phyloP scores from a whole-genome alignment of 352 stramenopile genomes.

The Peronosclerospora sorghi region DNA sequence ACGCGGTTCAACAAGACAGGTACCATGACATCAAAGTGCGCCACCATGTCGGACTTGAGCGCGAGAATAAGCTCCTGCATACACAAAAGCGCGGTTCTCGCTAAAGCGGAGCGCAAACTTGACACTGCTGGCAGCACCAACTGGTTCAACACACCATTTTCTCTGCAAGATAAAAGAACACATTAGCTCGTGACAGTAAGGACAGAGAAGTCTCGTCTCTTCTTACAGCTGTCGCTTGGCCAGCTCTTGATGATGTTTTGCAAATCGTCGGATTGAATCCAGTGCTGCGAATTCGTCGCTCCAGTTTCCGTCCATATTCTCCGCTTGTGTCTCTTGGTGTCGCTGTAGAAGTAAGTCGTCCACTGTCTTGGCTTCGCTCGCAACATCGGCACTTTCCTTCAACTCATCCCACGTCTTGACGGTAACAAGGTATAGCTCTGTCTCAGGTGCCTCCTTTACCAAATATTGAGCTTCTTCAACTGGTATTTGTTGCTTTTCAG shows the following conservation, averaged over 20 bases:
- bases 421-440: conserved; percentile 47
- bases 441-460: conserved; percentile 40
- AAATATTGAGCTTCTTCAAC: conserved; percentile 12
- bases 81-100: conserved; percentile 53
- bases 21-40: conserved; percentile 35
- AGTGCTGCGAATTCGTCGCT: conserved; percentile 30
- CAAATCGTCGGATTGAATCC: conserved; percentile 32
- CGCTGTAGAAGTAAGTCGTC: conserved; percentile 22
- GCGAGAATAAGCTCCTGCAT: conserved; percentile 44
- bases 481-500: conserved; percentile 1
- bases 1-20: conserved; percentile 41
- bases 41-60: conserved; percentile 13
- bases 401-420: conserved; percentile 39
- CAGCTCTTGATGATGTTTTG: conserved; percentile 23
- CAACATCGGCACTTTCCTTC: conserved; percentile 19
- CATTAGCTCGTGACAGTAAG: background rate
- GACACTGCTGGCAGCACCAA: conserved; percentile 46
- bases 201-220: background rate
- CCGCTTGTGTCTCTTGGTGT: background rate
- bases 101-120: conserved; percentile 53
- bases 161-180: conserved; percentile 12
- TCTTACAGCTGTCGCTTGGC: conserved; percentile 23
- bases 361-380: conserved; percentile 22
- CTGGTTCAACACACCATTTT: conserved; percentile 10
- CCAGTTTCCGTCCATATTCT: conserved; percentile 23